These are phyloP conservation scores for Zasmidium angulare DNA, from an alignment of 2,329 filamentous ascomycete genomes.

Conservation along the genomic window DNA sequence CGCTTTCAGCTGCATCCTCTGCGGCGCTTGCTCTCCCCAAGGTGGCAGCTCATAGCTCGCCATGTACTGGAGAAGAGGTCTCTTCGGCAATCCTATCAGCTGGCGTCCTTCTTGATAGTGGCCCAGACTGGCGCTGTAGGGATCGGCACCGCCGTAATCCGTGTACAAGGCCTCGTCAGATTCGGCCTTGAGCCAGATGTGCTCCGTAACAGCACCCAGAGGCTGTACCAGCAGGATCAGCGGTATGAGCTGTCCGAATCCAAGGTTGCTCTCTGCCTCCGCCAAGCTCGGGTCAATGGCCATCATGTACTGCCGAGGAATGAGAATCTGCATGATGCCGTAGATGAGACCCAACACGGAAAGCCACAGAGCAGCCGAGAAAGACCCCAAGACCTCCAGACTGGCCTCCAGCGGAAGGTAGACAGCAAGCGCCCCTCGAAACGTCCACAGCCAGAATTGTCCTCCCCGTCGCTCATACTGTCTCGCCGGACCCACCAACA, in stretches of 20 bases:
- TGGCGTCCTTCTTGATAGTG: slow-evolving; percentile 1
- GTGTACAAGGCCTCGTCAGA: slow-evolving; percentile 11
- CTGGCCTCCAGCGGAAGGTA: slow-evolving; percentile 15
- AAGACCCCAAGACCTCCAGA: slow-evolving; percentile 24
- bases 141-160: slow-evolving; percentile 10
- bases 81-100: neutral
- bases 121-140: slow-evolving; percentile 6
- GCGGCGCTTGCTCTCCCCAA: slow-evolving; percentile 4
- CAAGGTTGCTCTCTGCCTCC: slow-evolving; percentile 12
- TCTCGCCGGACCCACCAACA: slow-evolving; percentile 11
- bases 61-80: slow-evolving; percentile 16
- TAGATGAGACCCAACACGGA: slow-evolving; percentile 25
- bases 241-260: slow-evolving; percentile 29
- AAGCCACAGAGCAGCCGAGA: slow-evolving; percentile 26
- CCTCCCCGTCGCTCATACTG: slow-evolving; percentile 10
- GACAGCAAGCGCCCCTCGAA: slow-evolving; percentile 12
- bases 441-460: slow-evolving; percentile 11
- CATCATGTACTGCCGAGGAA: slow-evolving; percentile 18
- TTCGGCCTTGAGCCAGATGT: slow-evolving; percentile 13
- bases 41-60: slow-evolving; percentile 12
- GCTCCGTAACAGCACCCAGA: slow-evolving; percentile 22
- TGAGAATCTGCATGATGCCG: slow-evolving; percentile 26
- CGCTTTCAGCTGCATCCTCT: slow-evolving; percentile 19
- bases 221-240: slow-evolving; percentile 27
- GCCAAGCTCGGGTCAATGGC: slow-evolving; percentile 8